Evolutionary conservation across 2,329 filamentous ascomycete species (phyloP).

Genomic region (Fusarium sp.): DNA sequence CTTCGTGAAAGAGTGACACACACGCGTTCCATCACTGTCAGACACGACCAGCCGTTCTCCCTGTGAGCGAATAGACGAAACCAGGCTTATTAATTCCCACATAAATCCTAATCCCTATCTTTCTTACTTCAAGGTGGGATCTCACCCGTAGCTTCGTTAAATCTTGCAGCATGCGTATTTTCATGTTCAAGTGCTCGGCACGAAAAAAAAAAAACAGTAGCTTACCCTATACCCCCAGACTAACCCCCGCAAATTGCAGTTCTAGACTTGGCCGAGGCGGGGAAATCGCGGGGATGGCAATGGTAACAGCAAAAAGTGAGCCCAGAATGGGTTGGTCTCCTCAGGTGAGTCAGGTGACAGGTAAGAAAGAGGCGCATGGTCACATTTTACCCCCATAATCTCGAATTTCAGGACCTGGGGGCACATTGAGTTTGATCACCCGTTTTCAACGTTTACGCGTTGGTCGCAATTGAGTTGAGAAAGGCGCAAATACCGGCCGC

Average conservation of each 20-base stretch:
- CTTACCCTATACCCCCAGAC: conserved; percentile 22
- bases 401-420: conserved; percentile 28
- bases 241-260: conserved; percentile 33
- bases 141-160: too few species aligned
- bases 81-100: too few species aligned
- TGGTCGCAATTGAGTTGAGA: neutral
- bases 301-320: conserved; percentile 13
- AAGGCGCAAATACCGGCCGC: conserved; percentile 9
- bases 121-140: too few species aligned
- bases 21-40: too few species aligned
- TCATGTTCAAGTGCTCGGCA: too few species aligned
- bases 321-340: conserved; percentile 31
- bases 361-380: conserved; percentile 22
- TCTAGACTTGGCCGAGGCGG: conserved; percentile 17
- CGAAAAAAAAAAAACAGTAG: neutral
- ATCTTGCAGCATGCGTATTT: too few species aligned
- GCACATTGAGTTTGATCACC: conserved; percentile 17
- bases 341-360: conserved; percentile 36
- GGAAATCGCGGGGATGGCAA: conserved; percentile 37
- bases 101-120: too few species aligned
- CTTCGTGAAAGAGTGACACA: too few species aligned
- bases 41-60: too few species aligned
- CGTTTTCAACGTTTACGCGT: conserved; percentile 7
- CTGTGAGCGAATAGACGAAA: too few species aligned
- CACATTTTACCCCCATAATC: conserved; percentile 38